These are phyloP conservation scores for Astrocystis sublimbata DNA, from an alignment of 495 filamentous ascomycete species.

Conservation along the genomic window DNA sequence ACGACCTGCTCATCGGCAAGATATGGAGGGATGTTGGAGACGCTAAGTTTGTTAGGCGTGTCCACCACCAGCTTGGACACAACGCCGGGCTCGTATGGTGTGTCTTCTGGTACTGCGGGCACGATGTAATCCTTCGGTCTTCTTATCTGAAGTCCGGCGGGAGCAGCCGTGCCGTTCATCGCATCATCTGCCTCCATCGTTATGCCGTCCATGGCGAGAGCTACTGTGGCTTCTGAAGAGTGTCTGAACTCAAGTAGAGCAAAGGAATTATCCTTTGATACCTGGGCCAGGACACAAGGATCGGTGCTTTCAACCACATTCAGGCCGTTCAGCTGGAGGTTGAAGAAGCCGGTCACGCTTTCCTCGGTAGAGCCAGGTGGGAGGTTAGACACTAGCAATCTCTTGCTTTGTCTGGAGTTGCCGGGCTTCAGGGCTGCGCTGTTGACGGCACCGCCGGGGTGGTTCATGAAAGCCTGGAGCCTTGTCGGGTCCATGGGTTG, in stretches of 20 bases:
- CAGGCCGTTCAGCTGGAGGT: conserved; percentile 88
- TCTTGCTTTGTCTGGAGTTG: conserved; percentile 89
- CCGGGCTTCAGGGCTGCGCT: conserved; percentile 83
- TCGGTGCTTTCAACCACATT: conserved; percentile 85
- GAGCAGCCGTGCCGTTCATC: conserved; percentile 55
- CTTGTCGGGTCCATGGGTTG: conserved; percentile 95
- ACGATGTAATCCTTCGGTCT: conserved; percentile 98
- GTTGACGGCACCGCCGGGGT: conserved; percentile 69
- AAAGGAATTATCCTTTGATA: conserved; percentile 75
- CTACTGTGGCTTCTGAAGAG: conserved; percentile 84
- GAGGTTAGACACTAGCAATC: conserved; percentile 83
- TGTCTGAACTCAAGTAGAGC: conserved; percentile 91
- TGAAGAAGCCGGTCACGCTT: conserved; percentile 80
- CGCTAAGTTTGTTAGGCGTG: conserved; percentile 90
- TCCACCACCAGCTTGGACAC: conserved; percentile 83
- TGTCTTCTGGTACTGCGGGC: conserved; percentile 74
- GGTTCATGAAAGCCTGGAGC: conserved; percentile 93
- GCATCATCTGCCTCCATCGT: conserved; percentile 74
- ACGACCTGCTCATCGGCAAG: conserved; percentile 88
- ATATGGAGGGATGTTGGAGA: conserved; percentile 83
- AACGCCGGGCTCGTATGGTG: conserved; percentile 72
- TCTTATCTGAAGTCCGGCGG: conserved; percentile 77
- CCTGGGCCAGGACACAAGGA: conserved; percentile 81
- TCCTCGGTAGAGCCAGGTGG: conserved; percentile 70
- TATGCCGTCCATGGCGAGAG: conserved; percentile 85